Conservation (phyloP, 1,284 basidiomycete species). For the Boletus mariae region DNA sequence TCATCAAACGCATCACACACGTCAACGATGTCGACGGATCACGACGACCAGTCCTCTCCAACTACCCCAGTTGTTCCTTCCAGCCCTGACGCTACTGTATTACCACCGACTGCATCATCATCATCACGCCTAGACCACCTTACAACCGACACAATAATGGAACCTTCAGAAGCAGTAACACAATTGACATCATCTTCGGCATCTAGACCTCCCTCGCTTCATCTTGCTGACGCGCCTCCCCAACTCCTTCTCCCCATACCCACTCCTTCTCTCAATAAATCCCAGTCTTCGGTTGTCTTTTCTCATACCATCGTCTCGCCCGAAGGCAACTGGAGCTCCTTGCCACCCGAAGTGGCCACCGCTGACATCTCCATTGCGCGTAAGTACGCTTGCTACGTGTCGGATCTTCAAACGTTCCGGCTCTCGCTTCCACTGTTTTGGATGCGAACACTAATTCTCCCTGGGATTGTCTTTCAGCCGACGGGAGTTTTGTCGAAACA, state of each 20-base stretch:
- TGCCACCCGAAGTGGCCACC: slow-evolving; percentile 49
- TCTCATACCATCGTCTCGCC: slow-evolving; percentile 35
- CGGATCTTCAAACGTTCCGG: slow-evolving; percentile 6
- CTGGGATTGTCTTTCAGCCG: slow-evolving; percentile 40
- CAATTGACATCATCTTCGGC: slow-evolving; percentile 10
- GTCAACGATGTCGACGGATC: slow-evolving; percentile 28
- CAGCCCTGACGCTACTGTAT: slow-evolving; percentile 26
- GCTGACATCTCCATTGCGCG: slow-evolving; percentile 60
- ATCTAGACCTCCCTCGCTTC: slow-evolving; percentile 28
- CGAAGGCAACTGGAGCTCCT: slow-evolving; percentile 26
- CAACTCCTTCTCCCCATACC: slow-evolving; percentile 47
- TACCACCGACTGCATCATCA: slow-evolving; percentile 24
- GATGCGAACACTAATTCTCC: slow-evolving; percentile 1
- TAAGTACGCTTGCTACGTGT: slow-evolving; percentile 36
- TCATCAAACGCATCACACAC: slow-evolving; percentile 12
- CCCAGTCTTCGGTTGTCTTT: slow-evolving; percentile 43
- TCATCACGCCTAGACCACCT: slow-evolving; percentile 23
- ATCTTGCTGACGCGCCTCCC: slow-evolving; percentile 19
- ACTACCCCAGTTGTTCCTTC: slow-evolving; percentile 11
- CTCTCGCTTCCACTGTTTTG: not conserved
- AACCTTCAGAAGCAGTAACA: slow-evolving; percentile 20
- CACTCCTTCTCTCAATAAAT: slow-evolving; percentile 37
- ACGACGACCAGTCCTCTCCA: slow-evolving; percentile 19
- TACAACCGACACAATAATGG: slow-evolving; percentile 21
- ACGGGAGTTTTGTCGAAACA: slow-evolving; percentile 75